Percentiles rank a stretch among this genome's conserved stretches.
Conservation (phyloP, 495 filamentous ascomycete species). For the Aeminium ludgeri region DNA sequence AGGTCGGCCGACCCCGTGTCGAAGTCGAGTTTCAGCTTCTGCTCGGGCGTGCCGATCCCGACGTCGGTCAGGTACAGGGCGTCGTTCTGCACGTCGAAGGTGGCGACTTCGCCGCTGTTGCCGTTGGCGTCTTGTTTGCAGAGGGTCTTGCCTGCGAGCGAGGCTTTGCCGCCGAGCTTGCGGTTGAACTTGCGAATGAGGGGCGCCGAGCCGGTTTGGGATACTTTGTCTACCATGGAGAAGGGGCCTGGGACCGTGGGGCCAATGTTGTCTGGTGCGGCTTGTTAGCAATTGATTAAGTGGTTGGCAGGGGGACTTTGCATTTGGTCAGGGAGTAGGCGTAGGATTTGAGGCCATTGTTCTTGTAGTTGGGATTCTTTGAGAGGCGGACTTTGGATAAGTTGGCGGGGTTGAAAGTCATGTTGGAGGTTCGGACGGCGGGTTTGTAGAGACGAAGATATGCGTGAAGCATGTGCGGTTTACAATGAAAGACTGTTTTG, state of each 20-base stretch:
- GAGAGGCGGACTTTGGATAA: not conserved
- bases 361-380: not conserved
- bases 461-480: constrained; percentile 49
- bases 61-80: not conserved
- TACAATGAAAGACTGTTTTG: no score
- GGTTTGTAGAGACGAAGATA: constrained; percentile 52
- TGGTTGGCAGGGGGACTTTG: not conserved
- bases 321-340: not conserved
- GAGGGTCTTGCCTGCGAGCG: no score
- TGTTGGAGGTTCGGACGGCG: constrained; percentile 42
- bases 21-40: not conserved
- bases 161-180: not conserved
- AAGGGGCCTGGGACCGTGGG: no score
- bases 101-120: no score
- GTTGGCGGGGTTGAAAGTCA: not conserved
- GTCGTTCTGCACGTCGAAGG: not conserved
- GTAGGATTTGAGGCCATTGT: not conserved
- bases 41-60: not conserved
- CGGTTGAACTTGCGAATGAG: no score
- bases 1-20: not conserved
- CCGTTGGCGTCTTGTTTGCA: no score
- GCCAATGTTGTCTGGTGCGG: not conserved
- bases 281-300: not conserved
- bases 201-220: no score
- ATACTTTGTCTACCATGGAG: no score